phyloP scores from a whole-genome alignment of 2,329 filamentous ascomycete genomes.

The Torrubiellomyces zombiae region DNA sequence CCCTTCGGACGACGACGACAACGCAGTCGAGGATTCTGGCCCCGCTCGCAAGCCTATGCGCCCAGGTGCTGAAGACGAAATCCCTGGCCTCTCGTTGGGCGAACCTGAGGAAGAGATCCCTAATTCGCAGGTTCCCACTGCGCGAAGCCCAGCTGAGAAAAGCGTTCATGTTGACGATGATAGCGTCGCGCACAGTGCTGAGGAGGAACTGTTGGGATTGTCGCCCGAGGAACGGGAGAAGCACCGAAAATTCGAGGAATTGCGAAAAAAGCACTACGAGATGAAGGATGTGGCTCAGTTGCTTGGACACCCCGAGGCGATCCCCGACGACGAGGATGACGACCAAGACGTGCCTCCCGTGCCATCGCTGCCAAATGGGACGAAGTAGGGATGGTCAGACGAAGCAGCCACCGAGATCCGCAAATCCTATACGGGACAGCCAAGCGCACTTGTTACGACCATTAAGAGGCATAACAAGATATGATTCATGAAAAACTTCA shows the following conservation, averaged over 20 bases:
- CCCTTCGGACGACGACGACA: slow-evolving; percentile 60
- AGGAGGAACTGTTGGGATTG: slow-evolving; percentile 35
- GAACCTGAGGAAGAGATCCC: slow-evolving; percentile 68
- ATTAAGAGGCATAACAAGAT: no score
- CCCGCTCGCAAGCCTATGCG: slow-evolving; percentile 15
- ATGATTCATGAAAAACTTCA: no score
- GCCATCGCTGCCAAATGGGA: slow-evolving; percentile 27
- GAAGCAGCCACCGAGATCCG: no score
- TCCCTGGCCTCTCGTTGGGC: slow-evolving; percentile 79
- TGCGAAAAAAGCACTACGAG: slow-evolving; percentile 95
- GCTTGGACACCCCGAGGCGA: slow-evolving; percentile 56
- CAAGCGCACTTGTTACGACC: no score
- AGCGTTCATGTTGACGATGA: slow-evolving; percentile 65
- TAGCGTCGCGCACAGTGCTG: slow-evolving; percentile 40
- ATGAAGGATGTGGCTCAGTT: slow-evolving; percentile 89
- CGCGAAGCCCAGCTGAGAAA: slow-evolving; percentile 34
- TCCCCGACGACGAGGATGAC: slow-evolving; percentile 41
- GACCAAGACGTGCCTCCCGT: slow-evolving; percentile 19
- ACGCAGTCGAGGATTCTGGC: slow-evolving; percentile 12
- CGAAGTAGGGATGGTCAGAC: slow-evolving; percentile 9
- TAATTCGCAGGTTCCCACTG: slow-evolving; percentile 21
- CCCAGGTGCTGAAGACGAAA: slow-evolving; percentile 49
- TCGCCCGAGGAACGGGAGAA: slow-evolving; percentile 70
- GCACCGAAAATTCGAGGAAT: slow-evolving; percentile 77
- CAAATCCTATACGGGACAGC: no score